Evolutionary conservation across 345 rosid genomes (phyloP), one percentile per base, ranked within the genome.

Genomic region (Gossypioides kirkii): DNA sequence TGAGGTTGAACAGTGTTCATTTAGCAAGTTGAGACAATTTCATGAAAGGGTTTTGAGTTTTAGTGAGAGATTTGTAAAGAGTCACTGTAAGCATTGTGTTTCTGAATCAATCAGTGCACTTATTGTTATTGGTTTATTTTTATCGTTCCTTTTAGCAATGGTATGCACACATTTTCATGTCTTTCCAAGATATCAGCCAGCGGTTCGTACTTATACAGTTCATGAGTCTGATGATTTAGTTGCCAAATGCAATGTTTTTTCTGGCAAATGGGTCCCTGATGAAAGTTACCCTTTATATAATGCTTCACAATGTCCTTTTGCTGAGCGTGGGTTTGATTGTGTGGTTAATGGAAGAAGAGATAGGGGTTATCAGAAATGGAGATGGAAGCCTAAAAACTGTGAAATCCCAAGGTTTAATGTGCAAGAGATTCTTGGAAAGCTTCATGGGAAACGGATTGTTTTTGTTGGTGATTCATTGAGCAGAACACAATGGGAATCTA

Each of bases 401-500:
- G 89, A 85, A 41, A 82, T 90, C 72, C 92, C 90, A 1, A 82
- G 78, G 76, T 86, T 88, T 77, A 56, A 82, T 61, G 84, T 72
- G 14, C 80, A 20, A 32, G 73, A 59, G 65, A 71, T 80, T 66
- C 90, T 89, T 18, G 75, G 84, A 67, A 77, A 79, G 73, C 84
- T 87, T 46, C 87, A 87, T 0, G 88, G 92, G 66, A 87, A 87
- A 67, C 83, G 94, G 32, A 52, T 89, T 70, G 88, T 86, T 79
- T 90, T 90, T 76, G 89, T 86, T 11, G 96, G 96, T 1, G 92
- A 89, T 73, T 89, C 94, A 2, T 62, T 89, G 81, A 81, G 91
- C 73, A 80, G 90, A 76, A 87, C 91, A 7, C 90, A 88, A 67
- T 90, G 96, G 96, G 90, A 90, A 73, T 90, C 95, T n/a, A 77